phyloP scores from a whole-genome alignment of 805 yeast genomes.

The Zygosaccharomyces kombuchaensis region DNA sequence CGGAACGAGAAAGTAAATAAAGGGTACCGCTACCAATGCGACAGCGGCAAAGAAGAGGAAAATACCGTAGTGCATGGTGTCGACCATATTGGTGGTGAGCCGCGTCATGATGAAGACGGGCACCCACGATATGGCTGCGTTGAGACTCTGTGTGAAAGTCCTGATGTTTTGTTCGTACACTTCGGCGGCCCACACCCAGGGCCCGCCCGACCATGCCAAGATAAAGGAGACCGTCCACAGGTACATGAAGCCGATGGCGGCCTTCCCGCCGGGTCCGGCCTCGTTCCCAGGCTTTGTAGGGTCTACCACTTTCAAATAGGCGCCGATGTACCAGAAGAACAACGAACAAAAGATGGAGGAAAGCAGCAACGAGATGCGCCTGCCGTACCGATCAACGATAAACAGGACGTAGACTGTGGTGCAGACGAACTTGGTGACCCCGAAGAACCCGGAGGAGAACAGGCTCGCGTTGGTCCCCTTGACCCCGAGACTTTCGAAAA shows the following conservation, averaged over 20 bases:
- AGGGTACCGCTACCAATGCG: conserved; percentile 31
- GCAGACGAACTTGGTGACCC: conserved; percentile 44
- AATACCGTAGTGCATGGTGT: conserved; percentile 41
- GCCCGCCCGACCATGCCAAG: conserved; percentile 44
- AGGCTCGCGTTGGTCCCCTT: conserved; percentile 43
- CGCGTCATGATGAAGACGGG: conserved; percentile 49
- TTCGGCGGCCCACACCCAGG: conserved; percentile 46
- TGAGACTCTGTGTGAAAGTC: conserved; percentile 41
- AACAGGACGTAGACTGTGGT: conserved; percentile 43
- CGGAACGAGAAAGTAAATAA: conserved; percentile 62
- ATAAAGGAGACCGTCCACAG: conserved; percentile 46
- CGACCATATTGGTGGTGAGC: conserved; percentile 43
- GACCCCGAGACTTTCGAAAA: conserved; percentile 48
- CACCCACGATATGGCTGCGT: conserved; percentile 46
- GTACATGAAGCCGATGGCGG: conserved; percentile 44
- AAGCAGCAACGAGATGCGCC: conserved; percentile 40
- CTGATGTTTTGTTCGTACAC: conserved; percentile 43
- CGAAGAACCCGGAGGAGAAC: conserved; percentile 51
- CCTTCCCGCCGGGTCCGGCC: conserved; percentile 37
- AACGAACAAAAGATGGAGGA: conserved; percentile 41
- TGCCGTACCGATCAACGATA: conserved; percentile 45
- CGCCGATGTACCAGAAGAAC: conserved; percentile 47
- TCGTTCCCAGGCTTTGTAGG: conserved; percentile 31
- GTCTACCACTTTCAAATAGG: conserved; percentile 41
- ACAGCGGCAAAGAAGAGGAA: conserved; percentile 36